Evolutionary conservation across 805 yeast genomes (phyloP).

Genomic region (Saturnispora halmiae): DNA sequence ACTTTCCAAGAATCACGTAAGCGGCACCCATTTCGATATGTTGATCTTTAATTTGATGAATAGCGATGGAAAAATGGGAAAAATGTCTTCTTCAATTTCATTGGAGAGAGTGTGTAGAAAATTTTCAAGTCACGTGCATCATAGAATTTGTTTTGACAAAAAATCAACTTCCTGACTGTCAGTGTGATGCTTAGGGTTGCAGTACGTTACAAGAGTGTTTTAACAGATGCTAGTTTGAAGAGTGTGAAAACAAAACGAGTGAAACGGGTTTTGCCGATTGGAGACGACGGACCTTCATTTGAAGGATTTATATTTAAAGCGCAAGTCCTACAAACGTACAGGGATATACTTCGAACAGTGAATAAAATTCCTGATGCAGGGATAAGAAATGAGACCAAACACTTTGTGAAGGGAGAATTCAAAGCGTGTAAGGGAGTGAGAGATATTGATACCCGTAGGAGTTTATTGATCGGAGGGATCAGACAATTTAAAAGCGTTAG

Average conservation of each 20-base stretch:
- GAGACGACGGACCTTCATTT: conserved; percentile 11
- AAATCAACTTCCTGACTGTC: too few species aligned
- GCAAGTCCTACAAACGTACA: conserved; percentile 25
- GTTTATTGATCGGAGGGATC: conserved; percentile 27
- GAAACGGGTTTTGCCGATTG: conserved; percentile 2
- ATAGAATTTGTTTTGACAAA: background rate
- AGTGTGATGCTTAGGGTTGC: conserved; percentile 2
- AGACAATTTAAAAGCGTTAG: conserved; percentile 27
- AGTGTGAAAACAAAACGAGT: conserved; percentile 1
- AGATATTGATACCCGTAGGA: conserved; percentile 23
- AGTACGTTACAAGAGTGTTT: background rate
- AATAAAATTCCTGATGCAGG: conserved; percentile 20
- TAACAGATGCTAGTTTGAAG: conserved; percentile 10
- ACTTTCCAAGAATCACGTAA: conserved; percentile 75
- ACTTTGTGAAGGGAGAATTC: conserved; percentile 28
- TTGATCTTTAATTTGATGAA: background rate
- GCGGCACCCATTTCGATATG: conserved; percentile 60
- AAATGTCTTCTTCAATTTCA: background rate
- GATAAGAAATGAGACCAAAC: conserved; percentile 20
- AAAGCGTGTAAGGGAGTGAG: conserved; percentile 17
- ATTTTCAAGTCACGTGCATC: background rate
- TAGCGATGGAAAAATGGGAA: background rate
- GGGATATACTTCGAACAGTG: conserved; percentile 25
- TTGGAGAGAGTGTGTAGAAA: background rate
- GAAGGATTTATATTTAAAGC: conserved; percentile 24